Evolutionary conservation across 2,329 filamentous ascomycete species (phyloP), one percentile per base, ranked within the genome.

Genomic region (Sporothrix variecibatus): DNA sequence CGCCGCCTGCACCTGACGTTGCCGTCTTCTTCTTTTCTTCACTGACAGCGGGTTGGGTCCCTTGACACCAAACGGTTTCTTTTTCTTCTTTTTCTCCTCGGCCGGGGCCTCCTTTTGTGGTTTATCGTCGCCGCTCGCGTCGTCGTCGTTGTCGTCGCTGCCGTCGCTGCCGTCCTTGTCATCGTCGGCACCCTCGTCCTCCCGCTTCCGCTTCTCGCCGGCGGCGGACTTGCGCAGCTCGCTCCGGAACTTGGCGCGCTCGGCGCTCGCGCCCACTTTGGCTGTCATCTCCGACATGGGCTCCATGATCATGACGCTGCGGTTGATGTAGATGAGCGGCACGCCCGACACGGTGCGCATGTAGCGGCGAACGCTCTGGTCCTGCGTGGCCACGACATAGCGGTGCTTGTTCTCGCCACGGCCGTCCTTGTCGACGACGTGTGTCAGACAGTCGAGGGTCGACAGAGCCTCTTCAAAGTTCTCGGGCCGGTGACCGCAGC

Each of bases 321-420:
- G 75, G 46, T 74, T 74, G 56, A 75, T 92, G 80, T 95, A 95
- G 65, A 96, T 88, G 75, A 95, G 81, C 26, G 93, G 93, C 68
- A 94, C 91, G 26, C 92, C 93, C 31, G 89, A 87, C 26, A 95
- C 86, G n/a, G 82, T 83, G 70, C 93, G 87, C 84, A 95, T 86
- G 77, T 85, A 84, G 65, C 87, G 85, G 77, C 93, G 85, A 64
- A 93, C 86, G 58, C 89, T 88, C 31, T 85, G 82, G 76, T 92
- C 91, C 81, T 95, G 93, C 76, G 89, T 92, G 9, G 93, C 93
- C 26, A 95, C 91, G 15, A 94, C 89, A 80, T 95, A 95, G 74
- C 92, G 87, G 80, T 94, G 90, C 83, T 94, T 94, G 81, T 96
- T 96, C 74, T 88, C 87, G 53, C 88, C 87, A 75, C 85, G 89